Base-by-base conservation (phyloP, 202 grass and related monocot species). In the Saccharum hybrid region DNA sequence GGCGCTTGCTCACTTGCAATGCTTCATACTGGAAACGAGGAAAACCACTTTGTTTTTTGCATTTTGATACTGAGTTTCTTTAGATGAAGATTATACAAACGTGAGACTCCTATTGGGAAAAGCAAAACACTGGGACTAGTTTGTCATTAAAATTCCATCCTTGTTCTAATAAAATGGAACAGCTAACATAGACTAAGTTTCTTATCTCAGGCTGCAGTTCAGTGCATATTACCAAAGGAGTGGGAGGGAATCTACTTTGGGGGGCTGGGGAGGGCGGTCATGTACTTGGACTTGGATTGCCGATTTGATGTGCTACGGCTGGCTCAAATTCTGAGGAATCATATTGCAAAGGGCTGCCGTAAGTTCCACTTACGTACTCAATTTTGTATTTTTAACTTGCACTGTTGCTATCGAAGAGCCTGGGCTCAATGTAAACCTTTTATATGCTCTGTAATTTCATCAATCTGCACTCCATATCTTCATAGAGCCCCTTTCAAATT, bases 231-330 rank as follows among this genome's bases (percentile, higher is more conserved):
- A 12, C 96, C 91, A 1, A 90, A 94, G 84, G 91, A 96, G 81
- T 90, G 85, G 87, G 86, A 86, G 66, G 96, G 96, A 57, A 75
- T 88, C 63, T 92, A 88, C 81, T 89, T 94, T 7, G 91, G 93
- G 19, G 96, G 96, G 5, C 86, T 96, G 60, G 88, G 92, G 31
- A 93, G 83, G 62, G 74, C 79, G 4, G 89, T 92, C 43, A 83
- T 94, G 81, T 98, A 88, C 81, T 84, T 98, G 15, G 91, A 98
- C 69, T 77, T 98, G 34, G 93, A 96, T 63, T 98, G 93, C 83
- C 83, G 89, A 59, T 95, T 96, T 74, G 96, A 98, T 84, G 93
- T 96, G 83, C 61, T 94, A 60, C 91, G 93, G 0, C 71, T 98
- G 63, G 86, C 81, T 60, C 84, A 94, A 71, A 84, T 96, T 22